A percentile compares a stretch with the other conserved stretches of the same genome.
phyloP scores from a whole-genome alignment of 2,329 filamentous ascomycete genomes.

The Colletotrichum brevisporum region DNA sequence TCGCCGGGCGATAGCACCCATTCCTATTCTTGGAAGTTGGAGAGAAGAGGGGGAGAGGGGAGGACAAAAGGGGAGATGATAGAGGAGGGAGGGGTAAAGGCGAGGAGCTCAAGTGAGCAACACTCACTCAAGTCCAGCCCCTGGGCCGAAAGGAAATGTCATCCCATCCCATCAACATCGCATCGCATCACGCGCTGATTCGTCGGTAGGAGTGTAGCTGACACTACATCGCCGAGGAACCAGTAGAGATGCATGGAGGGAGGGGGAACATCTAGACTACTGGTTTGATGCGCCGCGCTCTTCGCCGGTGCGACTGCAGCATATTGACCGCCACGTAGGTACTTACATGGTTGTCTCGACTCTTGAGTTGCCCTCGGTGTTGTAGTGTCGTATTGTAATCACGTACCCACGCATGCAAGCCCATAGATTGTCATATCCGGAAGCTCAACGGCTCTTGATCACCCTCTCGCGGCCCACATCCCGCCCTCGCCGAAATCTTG shows the following conservation, averaged over 20 bases:
- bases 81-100: constrained; percentile 25
- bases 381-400: too few relatives aligned
- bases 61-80: background rate
- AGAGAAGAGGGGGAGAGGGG: constrained; percentile 21
- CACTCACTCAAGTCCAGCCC: background rate
- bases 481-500: constrained; percentile 17
- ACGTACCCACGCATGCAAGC: too few relatives aligned
- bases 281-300: background rate
- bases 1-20: constrained; percentile 13
- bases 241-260: background rate
- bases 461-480: constrained; percentile 26
- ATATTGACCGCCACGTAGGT: constrained; percentile 5
- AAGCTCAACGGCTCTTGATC: constrained; percentile 19
- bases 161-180: constrained; percentile 4
- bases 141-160: background rate
- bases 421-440: background rate
- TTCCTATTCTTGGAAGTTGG: constrained; percentile 32
- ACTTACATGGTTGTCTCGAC: background rate
- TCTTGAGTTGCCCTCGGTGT: background rate
- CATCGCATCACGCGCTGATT: constrained; percentile 5
- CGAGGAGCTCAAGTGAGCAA: background rate
- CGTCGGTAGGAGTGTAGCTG: background rate
- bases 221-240: constrained; percentile 7
- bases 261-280: background rate
- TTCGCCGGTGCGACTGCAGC: constrained; percentile 11